Evolutionary conservation across 164 flowering plant genomes (phyloP).

Genomic region (Sedum album): DNA sequence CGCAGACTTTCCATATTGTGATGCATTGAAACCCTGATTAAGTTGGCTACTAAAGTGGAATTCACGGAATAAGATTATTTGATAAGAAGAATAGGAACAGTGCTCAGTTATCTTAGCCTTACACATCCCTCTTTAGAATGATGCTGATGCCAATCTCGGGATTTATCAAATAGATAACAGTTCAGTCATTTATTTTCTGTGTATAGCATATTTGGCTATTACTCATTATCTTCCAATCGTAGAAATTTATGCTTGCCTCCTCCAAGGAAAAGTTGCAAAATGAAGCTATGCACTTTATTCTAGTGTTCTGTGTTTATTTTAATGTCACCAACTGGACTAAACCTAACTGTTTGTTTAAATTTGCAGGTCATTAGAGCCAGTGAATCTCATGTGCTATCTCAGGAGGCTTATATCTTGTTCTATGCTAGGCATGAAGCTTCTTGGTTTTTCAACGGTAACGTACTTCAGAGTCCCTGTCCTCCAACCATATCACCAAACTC

Average conservation of each 20-base stretch:
- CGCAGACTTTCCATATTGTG: neutral
- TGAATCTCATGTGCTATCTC: slow-evolving; percentile 45
- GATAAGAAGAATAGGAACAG: neutral
- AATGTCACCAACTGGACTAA: neutral
- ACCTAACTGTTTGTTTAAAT: neutral
- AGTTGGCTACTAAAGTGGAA: neutral
- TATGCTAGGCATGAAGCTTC: slow-evolving; percentile 64
- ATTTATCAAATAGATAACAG: neutral
- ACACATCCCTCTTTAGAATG: neutral
- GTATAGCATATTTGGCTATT: neutral
- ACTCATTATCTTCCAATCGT: neutral
- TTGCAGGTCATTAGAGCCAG: slow-evolving; percentile 33
- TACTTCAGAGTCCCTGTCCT: slow-evolving; percentile 17
- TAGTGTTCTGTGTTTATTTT: neutral
- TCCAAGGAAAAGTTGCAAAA: neutral
- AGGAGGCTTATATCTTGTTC: slow-evolving; percentile 78
- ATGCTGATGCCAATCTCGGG: neutral
- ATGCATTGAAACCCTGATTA: neutral
- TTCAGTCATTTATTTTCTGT: neutral
- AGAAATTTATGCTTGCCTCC: neutral
- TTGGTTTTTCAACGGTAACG: slow-evolving; percentile 61
- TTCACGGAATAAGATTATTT: no score
- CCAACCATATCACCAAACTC: slow-evolving; percentile 45
- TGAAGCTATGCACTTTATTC: neutral
- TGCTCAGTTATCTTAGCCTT: neutral